phyloP scores from a whole-genome alignment of 345 rosid species.

The Lepidium didymum region DNA sequence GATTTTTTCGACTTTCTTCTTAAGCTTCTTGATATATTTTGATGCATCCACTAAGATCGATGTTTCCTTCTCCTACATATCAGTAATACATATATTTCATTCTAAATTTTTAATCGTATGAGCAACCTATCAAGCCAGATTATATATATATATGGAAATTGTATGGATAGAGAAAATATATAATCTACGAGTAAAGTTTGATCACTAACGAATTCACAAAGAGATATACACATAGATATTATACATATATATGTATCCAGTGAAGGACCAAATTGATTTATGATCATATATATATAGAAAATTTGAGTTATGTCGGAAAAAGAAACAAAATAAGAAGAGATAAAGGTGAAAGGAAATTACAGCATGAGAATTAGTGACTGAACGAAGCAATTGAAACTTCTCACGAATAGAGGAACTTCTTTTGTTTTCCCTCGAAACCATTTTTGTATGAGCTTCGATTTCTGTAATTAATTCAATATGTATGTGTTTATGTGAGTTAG shows the following conservation, averaged over 20 bases:
- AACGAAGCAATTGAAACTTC: conserved; percentile 48
- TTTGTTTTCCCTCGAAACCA: conserved; percentile 39
- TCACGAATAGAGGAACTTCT: conserved; percentile 36
- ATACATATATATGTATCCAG: neutral
- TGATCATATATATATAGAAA: conserved; percentile 19
- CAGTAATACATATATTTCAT: neutral
- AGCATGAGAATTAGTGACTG: conserved; percentile 48
- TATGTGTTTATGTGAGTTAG: neutral
- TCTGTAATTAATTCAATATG: neutral
- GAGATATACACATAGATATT: neutral
- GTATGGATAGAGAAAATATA: no score
- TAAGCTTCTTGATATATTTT: conserved; percentile 68
- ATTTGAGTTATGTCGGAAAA: neutral
- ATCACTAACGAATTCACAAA: no score
- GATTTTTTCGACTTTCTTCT: conserved; percentile 59
- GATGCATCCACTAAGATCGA: conserved; percentile 77
- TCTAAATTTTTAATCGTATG: neutral
- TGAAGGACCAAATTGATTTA: conserved; percentile 22
- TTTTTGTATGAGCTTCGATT: conserved; percentile 8
- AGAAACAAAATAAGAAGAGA: neutral
- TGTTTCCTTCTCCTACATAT: conserved; percentile 48
- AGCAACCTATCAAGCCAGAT: no score
- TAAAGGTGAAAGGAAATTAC: conserved; percentile 30
- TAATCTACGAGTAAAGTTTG: no score
- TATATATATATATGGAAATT: no score